A percentile compares a stretch with the other conserved stretches of the same genome.
phyloP scores from a whole-genome alignment of 176 grass and related monocot species.

The Musa troglodytarum region DNA sequence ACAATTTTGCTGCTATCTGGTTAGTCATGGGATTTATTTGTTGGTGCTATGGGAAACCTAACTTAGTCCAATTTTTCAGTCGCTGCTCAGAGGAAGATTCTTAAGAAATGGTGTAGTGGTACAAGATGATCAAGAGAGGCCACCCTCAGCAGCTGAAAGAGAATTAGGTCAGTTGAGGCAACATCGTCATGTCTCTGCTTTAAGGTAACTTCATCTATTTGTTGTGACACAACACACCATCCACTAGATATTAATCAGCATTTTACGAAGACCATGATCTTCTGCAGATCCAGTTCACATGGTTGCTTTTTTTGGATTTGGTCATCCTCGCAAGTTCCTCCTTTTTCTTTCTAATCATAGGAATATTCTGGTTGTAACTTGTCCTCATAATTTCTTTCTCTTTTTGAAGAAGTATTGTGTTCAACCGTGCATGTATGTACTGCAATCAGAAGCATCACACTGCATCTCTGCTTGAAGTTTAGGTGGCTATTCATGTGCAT shows the following conservation, averaged over 20 bases:
- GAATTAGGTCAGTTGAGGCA: conserved; percentile 81
- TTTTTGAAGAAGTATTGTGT: no score
- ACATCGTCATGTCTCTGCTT: conserved; percentile 62
- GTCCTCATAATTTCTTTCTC: no score
- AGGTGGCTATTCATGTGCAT: no score
- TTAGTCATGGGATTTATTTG: background rate
- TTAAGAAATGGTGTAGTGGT: conserved; percentile 45
- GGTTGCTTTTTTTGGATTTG: background rate
- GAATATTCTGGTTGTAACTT: no score
- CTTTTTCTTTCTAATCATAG: no score
- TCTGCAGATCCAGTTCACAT: background rate
- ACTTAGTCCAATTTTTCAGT: conserved; percentile 19
- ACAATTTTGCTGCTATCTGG: background rate
- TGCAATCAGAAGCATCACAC: no score
- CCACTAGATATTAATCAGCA: background rate
- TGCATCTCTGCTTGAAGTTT: no score
- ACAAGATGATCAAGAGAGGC: conserved; percentile 49
- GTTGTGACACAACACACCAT: background rate
- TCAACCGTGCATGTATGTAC: no score
- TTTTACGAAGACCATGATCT: background rate
- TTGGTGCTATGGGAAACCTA: background rate
- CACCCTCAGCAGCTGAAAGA: conserved; percentile 46
- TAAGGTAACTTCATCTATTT: conserved; percentile 45
- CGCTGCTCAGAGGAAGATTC: conserved; percentile 72
- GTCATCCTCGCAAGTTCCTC: no score